Base-by-base conservation (phyloP, 2,329 filamentous ascomycete genomes). In the Geoglossum cookeanum region DNA sequence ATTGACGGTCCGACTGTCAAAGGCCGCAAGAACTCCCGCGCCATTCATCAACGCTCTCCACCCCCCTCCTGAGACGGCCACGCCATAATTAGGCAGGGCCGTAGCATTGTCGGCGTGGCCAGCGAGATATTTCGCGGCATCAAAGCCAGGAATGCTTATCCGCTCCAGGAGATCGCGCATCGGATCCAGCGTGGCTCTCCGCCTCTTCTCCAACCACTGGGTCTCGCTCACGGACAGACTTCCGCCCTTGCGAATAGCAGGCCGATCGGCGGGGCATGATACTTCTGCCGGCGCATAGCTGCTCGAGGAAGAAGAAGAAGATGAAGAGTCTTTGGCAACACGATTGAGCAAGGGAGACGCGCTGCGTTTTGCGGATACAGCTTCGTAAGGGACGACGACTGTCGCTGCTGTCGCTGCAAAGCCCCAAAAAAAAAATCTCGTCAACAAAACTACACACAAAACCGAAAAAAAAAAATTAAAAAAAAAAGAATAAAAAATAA, bases 1-100 rank as follows among this genome's bases (percentile, higher is more conserved):
- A 57, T 79, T 78, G 0, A 74, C 67, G 0, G 85, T 89, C 22
- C 89, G 79, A 63, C 70, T 78, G 67, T 95, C 89, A 62, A 88
- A 90, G 0, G 88, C 89, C 33, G 85, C 79, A 15, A 94, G 64
- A 48, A 83, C 84, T 59, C 89, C 89, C 15, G 83, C 89, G 42
- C 87, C 88, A 65, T 85, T 91, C 72, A 90, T 74, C 72, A 94
- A 75, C n/a, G 89, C 88, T 58, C 89, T 77, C 67, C 92, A 94
- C 39, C 89, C 89, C 66, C 89, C 89, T 11, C 88, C 88, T 0
- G 87, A 92, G 49, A 85, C 74, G 9, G 88, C 86, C 60, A 94
- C 78, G 15, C 76, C 87, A 60, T 94, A 81, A 62, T 83, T 85
- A 0, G 83, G 82, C 30, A 84, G 64, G 1, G 74, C 72, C 15